Evolutionary conservation across 257 asterid genomes (phyloP), one percentile per base, ranked within the genome.

Genomic region (Linderniella brevidens): DNA sequence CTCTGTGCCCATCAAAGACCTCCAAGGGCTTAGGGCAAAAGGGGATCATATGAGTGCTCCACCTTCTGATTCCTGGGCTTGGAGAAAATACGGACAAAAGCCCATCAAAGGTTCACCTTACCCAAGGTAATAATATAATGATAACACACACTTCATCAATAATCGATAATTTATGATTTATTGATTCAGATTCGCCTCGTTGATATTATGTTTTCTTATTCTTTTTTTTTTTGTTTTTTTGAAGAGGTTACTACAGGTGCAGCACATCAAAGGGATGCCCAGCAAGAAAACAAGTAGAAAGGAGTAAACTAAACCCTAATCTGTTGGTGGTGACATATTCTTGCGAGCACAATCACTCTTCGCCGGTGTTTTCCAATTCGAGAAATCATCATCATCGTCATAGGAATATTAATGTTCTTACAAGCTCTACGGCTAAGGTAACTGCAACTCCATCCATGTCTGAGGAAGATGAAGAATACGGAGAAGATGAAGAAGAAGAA

Each of bases 51-150:
- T 67, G 62, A 70, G 71, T 32, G 50, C 74, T 55, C 93, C 93
- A 12, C 93, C 88, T 49, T 68, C 81, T 6, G 96, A 86, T 72
- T 76, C 92, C 20, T 86, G 96, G 92, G 72, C 94, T 8, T 86
- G 96, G 96, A 68, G 96, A 49, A 86, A 86, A 64, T 86, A 86
- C 56, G 96, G 96, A 17, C 96, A 86, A 49, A 86, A 86, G 54
- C 96, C 96, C 18, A 82, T 86, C 59, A 82, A 86, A 64, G 96
- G 96, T 35, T 86, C 96, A 36, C 94, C 96, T 0, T 78, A 74
- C 60, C 96, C 96, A 0, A 74, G 96, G 94, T 81, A 74, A 25
- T 25, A 3, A 25, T 25, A 25, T 25, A 3, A 25, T 25, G 32
- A 25, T 25, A 25, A 9, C 17, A 48, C 17, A 25, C 6, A 15